Evolutionary conservation across 2,329 filamentous ascomycete genomes (phyloP), one percentile per base, ranked within the genome.

Genomic region (Xylariaceae sp.): DNA sequence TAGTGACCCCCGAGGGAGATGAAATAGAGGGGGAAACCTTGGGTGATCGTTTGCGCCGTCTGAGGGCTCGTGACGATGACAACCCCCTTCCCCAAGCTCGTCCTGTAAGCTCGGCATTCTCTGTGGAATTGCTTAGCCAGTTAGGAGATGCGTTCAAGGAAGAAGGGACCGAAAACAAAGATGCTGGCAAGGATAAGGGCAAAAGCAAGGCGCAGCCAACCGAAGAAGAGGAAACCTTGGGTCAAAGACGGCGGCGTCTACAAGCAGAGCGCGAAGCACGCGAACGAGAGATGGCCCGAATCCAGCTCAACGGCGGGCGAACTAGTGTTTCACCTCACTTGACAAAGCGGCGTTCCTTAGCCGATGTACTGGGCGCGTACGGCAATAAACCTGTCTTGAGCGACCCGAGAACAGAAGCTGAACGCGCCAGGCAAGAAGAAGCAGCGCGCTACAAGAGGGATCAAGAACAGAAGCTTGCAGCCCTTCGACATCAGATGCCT

Each of bases 161-260:
- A 1, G 74, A 76, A 12, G 73, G 75, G 37, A 59, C 61, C 37
- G 31, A 77, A 52, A 33, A 3, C 17, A 60, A 59, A 43, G 68
- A 73, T 16, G 67, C 75, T 4, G 66, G 61, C 33, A 71, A 75
- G 49, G 67, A 53, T 12, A 66, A 68, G 29, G 71, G 64, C 4
- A 73, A 73, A 43, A 59, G 58, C 17, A 71, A 67, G 29, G 62
- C 69, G 28, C 69, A 65, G 5, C 61, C 70, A 54, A 58, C 69
- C 17, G 79, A 82, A 59, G 88, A 87, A 63, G 88, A 92, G 65
- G 91, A 95, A 70, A 94, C 91, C 0, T 79, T 95, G 0, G 91
- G 90, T 8, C 89, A 94, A 71, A 86, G 91, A 9, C 86, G 90
- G 0, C 86, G 85, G 24, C 84, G 91, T 23, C 78, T 95, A 1